phyloP scores from a whole-genome alignment of 768 basidiomycete genomes.

The Naganishia friedmannii region DNA sequence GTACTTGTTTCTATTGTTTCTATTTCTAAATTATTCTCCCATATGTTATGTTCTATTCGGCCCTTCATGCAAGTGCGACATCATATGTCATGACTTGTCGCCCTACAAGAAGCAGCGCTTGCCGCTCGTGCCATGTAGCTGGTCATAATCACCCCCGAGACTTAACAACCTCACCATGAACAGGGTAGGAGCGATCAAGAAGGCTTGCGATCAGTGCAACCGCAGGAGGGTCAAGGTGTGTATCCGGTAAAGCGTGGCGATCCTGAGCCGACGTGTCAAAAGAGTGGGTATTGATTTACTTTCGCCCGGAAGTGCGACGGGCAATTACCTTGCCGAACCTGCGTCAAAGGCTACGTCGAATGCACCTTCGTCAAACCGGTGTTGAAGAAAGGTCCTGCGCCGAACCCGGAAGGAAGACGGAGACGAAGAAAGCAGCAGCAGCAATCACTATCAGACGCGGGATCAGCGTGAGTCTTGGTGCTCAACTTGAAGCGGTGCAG shows the following conservation, averaged over 20 bases:
- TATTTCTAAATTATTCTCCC: too few relatives aligned
- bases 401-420: constrained; percentile 13
- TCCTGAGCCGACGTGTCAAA: too few relatives aligned
- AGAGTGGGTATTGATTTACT: background rate
- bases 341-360: constrained; percentile 8
- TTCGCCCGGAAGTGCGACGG: constrained; percentile 36
- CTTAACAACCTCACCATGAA: background rate
- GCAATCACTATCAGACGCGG: background rate
- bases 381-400: constrained; percentile 35
- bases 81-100: too few relatives aligned
- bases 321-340: constrained; percentile 31
- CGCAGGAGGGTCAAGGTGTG: constrained; percentile 38
- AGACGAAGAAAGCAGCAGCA: background rate
- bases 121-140: too few relatives aligned
- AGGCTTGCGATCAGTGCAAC: constrained; percentile 42
- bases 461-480: constrained; percentile 22
- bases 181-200: constrained; percentile 11
- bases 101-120: too few relatives aligned
- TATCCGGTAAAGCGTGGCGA: too few relatives aligned
- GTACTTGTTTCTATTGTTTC: too few relatives aligned
- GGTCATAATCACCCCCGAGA: background rate
- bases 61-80: too few relatives aligned
- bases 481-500: background rate
- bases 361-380: constrained; percentile 40
- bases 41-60: too few relatives aligned